Base-by-base conservation (phyloP, 257 asterid genomes). In the Nicotiana benthamiana region DNA sequence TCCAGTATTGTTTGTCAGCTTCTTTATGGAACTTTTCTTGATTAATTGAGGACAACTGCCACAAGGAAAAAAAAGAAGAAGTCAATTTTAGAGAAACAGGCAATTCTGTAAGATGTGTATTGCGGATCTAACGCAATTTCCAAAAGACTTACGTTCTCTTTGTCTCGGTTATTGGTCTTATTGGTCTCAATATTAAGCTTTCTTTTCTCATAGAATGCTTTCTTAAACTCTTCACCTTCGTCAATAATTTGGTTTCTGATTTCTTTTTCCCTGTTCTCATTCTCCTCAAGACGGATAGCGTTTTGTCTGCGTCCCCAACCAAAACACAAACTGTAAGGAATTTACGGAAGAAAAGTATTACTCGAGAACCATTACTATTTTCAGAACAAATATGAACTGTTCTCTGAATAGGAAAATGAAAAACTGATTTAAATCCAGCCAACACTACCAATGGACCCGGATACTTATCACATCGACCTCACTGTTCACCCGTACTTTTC, bases 1-100 rank as follows among this genome's bases (percentile, higher is more conserved):
- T 95, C 99, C 99, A 93, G 56, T 93, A 92, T 70, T 95, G 98
- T 84, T 92, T 93, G 86, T 91, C 99, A 27, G 94, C 97, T 84
- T 93, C 99, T 87, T 93, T 93, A 52, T 95, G 98, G 88, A 93
- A 92, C 79, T 92, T 95, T 36, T 93, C 99, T 89, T 92, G 92
- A 83, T 81, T 83, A 40, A 89, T 86, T 65, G 90, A 56, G 87
- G 79, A 90, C n/a, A 80, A 54, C 99, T 93, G 88, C 65, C 82
- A 59, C 67, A 24, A 72, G 20, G 59, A 3, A 3, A 16, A 32
- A 8, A 32, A 65, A 32, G 8, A 75, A 67, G 34, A 51, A 16
- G 30, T 22, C 36, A 72, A 46, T 11, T 12, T 20, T 70, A 43
- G 34, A 22, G 60, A 72, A 13, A 24, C 0, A 12, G 40, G 60